phyloP scores from a whole-genome alignment of 179 eudicot species.

The Carnegiea gigantea region DNA sequence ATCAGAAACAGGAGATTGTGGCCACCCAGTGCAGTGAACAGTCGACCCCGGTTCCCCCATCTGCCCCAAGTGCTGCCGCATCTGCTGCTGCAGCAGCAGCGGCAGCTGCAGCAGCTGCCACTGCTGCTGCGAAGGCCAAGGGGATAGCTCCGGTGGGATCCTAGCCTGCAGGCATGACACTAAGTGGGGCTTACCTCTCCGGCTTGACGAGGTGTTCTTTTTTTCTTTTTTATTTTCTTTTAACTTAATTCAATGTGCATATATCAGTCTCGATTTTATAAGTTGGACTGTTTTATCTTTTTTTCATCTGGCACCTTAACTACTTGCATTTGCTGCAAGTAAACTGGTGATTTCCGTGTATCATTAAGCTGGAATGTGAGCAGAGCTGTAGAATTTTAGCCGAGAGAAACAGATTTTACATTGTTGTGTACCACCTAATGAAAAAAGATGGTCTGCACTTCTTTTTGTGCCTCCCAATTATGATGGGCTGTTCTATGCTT shows the following conservation, averaged over 20 bases:
- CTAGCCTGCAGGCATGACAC: constrained; percentile 13
- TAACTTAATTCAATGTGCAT: constrained; percentile 8
- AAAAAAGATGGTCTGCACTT: constrained; percentile 11
- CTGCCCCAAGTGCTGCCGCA: constrained; percentile 61
- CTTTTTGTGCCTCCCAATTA: neutral
- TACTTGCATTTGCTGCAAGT: constrained; percentile 2
- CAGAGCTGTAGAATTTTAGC: neutral
- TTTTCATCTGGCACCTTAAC: neutral
- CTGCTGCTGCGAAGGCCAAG: constrained; percentile 50
- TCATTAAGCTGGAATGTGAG: neutral
- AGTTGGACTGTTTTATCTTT: neutral
- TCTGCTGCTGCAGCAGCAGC: constrained; percentile 75
- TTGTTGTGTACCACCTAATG: neutral
- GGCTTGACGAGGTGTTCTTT: neutral
- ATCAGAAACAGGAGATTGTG: constrained; percentile 32
- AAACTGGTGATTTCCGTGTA: neutral
- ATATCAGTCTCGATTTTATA: constrained; percentile 3
- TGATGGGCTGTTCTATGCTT: too few species aligned
- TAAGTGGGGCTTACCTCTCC: neutral
- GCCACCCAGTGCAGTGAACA: constrained; percentile 30
- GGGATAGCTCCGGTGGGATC: constrained; percentile 54
- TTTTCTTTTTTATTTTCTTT: constrained; percentile 11
- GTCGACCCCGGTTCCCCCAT: constrained; percentile 41
- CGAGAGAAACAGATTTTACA: neutral
- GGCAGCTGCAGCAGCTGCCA: constrained; percentile 37